These are phyloP conservation scores for Coemansia sp. DNA, from an alignment of 192 early-diverging fungal genomes.

Conservation along the genomic window DNA sequence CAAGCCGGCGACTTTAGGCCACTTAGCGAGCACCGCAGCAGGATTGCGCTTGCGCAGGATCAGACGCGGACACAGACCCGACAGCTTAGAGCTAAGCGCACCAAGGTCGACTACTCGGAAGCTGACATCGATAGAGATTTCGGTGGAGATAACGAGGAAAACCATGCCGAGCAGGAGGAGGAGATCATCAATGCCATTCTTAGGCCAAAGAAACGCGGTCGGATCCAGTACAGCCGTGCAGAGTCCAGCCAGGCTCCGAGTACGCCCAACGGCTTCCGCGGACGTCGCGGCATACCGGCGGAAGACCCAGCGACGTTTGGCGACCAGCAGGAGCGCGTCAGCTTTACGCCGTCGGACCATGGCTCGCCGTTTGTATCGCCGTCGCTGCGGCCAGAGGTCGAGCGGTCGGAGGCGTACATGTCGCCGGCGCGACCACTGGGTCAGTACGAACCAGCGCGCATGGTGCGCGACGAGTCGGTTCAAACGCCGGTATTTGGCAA, in stretches of 20 bases:
- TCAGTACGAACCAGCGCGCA: constrained; percentile 33
- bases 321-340: constrained; percentile 6
- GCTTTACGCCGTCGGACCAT: constrained; percentile 32
- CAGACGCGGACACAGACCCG: not conserved
- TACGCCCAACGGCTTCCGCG: constrained; percentile 18
- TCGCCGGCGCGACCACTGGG: constrained; percentile 19
- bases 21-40: not conserved
- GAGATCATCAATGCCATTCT: not conserved
- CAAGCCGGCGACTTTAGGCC: not conserved
- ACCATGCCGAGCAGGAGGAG: not conserved
- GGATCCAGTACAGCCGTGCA: not conserved
- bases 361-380: constrained; percentile 11
- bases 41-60: not conserved
- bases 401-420: not conserved
- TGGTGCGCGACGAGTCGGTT: constrained; percentile 1
- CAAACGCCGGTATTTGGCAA: constrained; percentile 4
- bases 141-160: not conserved
- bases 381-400: not conserved
- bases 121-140: not conserved
- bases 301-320: constrained; percentile 17
- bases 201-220: constrained; percentile 1
- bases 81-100: not conserved
- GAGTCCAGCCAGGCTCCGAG: not conserved
- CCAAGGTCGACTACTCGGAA: not conserved
- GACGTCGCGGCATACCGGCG: constrained; percentile 43